These are phyloP conservation scores for Misopates orontium DNA, from an alignment of 257 asterid species.

Conservation along the genomic window DNA sequence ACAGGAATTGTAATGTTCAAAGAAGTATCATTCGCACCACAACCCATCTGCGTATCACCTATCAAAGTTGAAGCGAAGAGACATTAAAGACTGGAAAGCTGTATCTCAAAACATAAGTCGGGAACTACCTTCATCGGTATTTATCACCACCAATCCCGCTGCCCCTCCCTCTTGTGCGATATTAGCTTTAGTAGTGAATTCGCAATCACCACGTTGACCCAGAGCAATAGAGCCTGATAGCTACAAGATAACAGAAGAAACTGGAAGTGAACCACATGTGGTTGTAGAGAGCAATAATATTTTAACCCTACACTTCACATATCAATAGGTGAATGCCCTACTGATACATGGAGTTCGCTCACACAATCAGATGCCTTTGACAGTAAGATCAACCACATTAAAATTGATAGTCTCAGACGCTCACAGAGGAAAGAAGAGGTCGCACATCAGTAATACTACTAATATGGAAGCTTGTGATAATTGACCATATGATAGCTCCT, in stretches of 20 bases:
- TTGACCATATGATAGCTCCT: no score
- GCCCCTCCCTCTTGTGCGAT: slow-evolving; percentile 87
- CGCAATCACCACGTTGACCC: slow-evolving; percentile 87
- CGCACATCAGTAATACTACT: no score
- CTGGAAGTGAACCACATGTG: slow-evolving; percentile 12
- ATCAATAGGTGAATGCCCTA: not conserved
- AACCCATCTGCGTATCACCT: slow-evolving; percentile 84
- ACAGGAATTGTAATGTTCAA: slow-evolving; percentile 73
- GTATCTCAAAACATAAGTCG: slow-evolving; percentile 16
- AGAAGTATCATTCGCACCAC: slow-evolving; percentile 56
- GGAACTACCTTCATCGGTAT: slow-evolving; percentile 70
- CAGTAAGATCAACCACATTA: no score
- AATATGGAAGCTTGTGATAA: no score
- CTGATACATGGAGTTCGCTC: not conserved
- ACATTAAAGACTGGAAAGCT: slow-evolving; percentile 19
- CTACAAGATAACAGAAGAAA: slow-evolving; percentile 52
- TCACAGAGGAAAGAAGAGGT: no score
- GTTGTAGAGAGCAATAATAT: not conserved
- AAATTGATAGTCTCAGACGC: not conserved
- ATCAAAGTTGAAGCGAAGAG: slow-evolving; percentile 37
- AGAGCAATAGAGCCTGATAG: slow-evolving; percentile 68
- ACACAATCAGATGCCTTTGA: not conserved
- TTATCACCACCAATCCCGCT: slow-evolving; percentile 71
- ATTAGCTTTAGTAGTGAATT: slow-evolving; percentile 72
- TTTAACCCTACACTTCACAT: not conserved